Evolutionary conservation across 106 monocot genomes (phyloP), one percentile per base, ranked within the genome.

Genomic region (Dendrobium nobile): DNA sequence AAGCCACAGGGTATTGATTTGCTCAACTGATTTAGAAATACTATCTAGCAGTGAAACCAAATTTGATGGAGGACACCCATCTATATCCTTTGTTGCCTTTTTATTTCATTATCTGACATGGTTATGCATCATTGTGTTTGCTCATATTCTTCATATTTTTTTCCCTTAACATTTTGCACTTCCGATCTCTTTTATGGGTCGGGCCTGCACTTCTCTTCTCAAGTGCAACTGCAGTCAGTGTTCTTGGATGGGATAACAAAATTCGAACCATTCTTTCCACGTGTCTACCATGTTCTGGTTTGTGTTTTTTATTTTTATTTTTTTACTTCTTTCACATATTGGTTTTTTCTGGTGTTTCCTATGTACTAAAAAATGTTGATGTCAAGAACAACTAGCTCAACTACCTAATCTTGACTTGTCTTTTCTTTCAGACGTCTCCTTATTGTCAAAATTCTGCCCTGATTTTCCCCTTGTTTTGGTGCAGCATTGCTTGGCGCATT

Each of bases 161-260:
- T 86, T 73, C 27, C 54, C 92, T 91, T 93, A 89, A 95, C 92
- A 84, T 82, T 78, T 77, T 84, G 84, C 73, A 95, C 92, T 99
- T 90, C 78, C 82, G 92, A 70, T 99, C 98, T 42, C 84, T 99
- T 56, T 13, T 99, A 5, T 99, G 98, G 98, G 88, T 95, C 75
- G 98, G 98, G 11, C 95, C 98, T 54, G 95, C 98, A 40, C 95
- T 99, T 85, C 80, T 99, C 67, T 99, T 99, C 87, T 95, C 95
- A n/a, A 93, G 84, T 87, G 91, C 95, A 83, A 90, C 91, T 85
- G 88, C 88, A 82, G 87, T 95, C 77, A 87, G 90, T 85, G 79
- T 95, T 83, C 95, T 99, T 80, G 98, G 95, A 77, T 99, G 98
- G 98, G 98, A 99, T 80, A 93, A 86, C 87, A 91, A 82, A 86